A percentile compares a stretch with the other conserved stretches of the same genome.
Evolutionary conservation across 257 asterid species (phyloP).

Genomic region (Thymus mandschuricus): DNA sequence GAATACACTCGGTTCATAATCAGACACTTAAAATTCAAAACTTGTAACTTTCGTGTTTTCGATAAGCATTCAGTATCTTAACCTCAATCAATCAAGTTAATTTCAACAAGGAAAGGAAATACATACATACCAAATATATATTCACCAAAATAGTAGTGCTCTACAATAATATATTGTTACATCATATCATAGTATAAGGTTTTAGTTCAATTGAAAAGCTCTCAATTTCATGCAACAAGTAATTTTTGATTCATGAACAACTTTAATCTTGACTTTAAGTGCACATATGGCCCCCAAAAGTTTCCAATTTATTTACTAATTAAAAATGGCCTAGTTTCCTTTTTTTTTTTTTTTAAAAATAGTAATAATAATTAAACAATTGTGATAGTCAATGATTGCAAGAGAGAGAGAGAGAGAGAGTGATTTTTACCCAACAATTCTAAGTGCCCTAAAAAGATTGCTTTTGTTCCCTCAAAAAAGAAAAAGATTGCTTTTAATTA

Average conservation of each 20-base stretch:
- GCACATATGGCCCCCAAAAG: conserved; percentile 48
- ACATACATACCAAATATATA: neutral
- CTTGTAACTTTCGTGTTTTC: no score
- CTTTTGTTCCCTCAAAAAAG: conserved; percentile 41
- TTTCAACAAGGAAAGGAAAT: neutral
- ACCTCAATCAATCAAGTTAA: no score
- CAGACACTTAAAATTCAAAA: no score
- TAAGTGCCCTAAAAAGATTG: conserved; percentile 60
- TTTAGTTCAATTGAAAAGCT: conserved; percentile 34
- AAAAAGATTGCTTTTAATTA: conserved; percentile 58
- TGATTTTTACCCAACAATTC: conserved; percentile 49
- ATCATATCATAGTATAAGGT: conserved; percentile 23
- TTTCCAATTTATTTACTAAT: conserved; percentile 31
- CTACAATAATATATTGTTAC: conserved; percentile 1
- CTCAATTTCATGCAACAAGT: conserved; percentile 45
- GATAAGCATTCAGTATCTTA: no score
- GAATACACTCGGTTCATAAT: no score
- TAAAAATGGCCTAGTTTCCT: conserved; percentile 34
- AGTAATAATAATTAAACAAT: conserved; percentile 32
- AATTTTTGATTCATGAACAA: conserved; percentile 32
- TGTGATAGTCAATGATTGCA: conserved; percentile 70
- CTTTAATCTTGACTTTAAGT: conserved; percentile 51
- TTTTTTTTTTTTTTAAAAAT: neutral
- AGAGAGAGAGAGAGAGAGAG: conserved; percentile 26
- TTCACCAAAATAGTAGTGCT: neutral